Percentiles rank a stretch among this genome's conserved stretches.
These are phyloP conservation scores for Rhodosporidiobolus sp. DNA, from an alignment of 768 basidiomycete species.

Conservation along the genomic window DNA sequence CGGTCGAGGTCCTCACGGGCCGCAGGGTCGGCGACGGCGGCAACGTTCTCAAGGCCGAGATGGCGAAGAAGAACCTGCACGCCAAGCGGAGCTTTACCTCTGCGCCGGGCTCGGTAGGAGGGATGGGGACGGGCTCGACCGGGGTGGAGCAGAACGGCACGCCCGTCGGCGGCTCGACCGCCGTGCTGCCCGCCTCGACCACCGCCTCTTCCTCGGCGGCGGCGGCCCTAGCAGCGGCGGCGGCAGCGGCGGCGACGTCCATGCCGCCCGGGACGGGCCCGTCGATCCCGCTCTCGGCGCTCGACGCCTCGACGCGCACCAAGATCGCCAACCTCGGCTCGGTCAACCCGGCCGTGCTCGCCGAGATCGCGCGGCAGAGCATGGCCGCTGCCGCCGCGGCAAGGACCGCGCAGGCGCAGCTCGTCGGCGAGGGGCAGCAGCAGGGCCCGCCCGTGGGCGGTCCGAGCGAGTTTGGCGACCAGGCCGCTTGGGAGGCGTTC, in stretches of 20 bases:
- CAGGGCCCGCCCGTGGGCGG: not conserved
- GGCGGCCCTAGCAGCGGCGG: not conserved
- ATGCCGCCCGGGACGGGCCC: not conserved
- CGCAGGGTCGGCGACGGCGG: slow-evolving; percentile 90
- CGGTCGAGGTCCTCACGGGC: slow-evolving; percentile 83
- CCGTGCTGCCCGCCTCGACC: not conserved
- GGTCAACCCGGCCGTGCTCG: slow-evolving; percentile 35
- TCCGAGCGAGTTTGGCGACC: not conserved
- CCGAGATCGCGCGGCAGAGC: slow-evolving; percentile 38
- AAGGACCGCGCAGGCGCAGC: not conserved
- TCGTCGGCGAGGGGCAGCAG: too few species aligned
- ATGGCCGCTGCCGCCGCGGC: not conserved
- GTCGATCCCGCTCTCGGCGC: slow-evolving; percentile 29
- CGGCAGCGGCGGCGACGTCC: not conserved
- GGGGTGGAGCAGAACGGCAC: not conserved
- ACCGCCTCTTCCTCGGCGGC: too few species aligned
- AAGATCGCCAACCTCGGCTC: slow-evolving; percentile 24
- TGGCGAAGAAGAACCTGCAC: slow-evolving; percentile 99
- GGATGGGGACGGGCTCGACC: not conserved
- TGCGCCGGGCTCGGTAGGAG: slow-evolving; percentile 52
- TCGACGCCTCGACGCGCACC: slow-evolving; percentile 22
- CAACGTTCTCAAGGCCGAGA: slow-evolving; percentile 90
- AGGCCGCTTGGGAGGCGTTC: slow-evolving; percentile 69
- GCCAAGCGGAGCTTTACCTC: slow-evolving; percentile 69
- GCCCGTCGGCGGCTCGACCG: not conserved